A percentile compares a stretch with the other conserved stretches of the same genome.
Evolutionary conservation across 257 asterid genomes (phyloP).

Genomic region (Petunia axillaris): DNA sequence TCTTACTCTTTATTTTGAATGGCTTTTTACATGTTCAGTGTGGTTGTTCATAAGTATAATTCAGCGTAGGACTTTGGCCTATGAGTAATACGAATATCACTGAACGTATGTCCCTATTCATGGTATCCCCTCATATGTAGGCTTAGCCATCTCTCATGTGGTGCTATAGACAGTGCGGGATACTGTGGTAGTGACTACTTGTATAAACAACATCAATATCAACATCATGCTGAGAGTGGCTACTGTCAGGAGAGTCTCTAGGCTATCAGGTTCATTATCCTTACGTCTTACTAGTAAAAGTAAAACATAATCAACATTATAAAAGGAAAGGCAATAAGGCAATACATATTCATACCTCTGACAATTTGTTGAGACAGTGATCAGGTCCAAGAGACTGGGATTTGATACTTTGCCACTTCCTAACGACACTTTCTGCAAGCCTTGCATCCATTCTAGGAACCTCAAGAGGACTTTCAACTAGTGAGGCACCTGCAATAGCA

Average conservation of each 20-base stretch:
- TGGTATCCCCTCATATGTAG: background rate
- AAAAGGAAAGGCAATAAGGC: background rate
- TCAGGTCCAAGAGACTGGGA: slow-evolving; percentile 94
- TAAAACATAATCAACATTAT: background rate
- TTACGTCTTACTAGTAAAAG: slow-evolving; percentile 14
- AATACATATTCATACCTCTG: slow-evolving; percentile 62
- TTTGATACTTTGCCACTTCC: slow-evolving; percentile 84
- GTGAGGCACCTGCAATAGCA: slow-evolving; percentile 48
- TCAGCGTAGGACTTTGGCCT: background rate
- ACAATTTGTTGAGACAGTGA: slow-evolving; percentile 62
- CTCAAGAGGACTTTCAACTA: slow-evolving; percentile 57
- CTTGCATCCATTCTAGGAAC: slow-evolving; percentile 89
- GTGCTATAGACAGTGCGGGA: background rate
- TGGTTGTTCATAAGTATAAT: background rate
- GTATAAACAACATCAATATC: background rate
- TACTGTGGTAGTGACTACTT: background rate
- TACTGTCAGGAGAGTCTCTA: background rate
- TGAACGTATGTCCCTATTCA: background rate
- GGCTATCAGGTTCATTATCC: background rate
- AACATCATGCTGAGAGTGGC: background rate
- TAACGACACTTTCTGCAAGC: slow-evolving; percentile 79
- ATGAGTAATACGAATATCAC: background rate
- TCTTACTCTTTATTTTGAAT: background rate
- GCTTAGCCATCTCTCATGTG: background rate
- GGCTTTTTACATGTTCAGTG: background rate